phyloP scores from a whole-genome alignment of 2,329 filamentous ascomycete genomes.

The Neofusicoccum parvum region DNA sequence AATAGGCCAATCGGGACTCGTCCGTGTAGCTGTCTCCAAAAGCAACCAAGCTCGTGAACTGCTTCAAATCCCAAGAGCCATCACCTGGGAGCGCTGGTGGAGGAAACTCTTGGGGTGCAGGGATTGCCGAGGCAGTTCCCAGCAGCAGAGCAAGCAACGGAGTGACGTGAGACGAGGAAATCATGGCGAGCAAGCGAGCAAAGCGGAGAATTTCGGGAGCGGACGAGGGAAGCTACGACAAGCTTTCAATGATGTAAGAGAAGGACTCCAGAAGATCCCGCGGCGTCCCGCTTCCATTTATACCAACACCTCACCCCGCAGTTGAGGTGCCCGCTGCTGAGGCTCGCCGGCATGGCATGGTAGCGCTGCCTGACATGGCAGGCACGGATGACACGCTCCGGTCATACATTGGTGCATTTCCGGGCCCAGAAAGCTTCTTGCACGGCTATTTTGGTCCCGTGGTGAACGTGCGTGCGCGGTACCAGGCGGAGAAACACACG shows the following conservation, averaged over 20 bases:
- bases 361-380: constrained; percentile 2
- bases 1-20: constrained; percentile 67
- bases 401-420: constrained; percentile 13
- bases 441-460: not conserved
- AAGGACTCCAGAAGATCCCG: not conserved
- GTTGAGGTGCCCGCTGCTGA: not conserved
- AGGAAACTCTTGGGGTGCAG: not conserved
- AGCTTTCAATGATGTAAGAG: constrained; percentile 1
- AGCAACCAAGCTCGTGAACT: constrained; percentile 65
- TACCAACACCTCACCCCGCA: constrained; percentile 7
- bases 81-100: not conserved
- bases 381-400: constrained; percentile 17
- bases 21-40: constrained; percentile 81
- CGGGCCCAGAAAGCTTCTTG: not conserved
- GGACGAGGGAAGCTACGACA: not conserved
- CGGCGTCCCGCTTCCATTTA: constrained; percentile 5
- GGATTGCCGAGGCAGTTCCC: not conserved
- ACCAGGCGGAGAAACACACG: constrained; percentile 5
- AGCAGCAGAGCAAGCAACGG: constrained; percentile 2
- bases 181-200: constrained; percentile 10
- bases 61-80: constrained; percentile 42
- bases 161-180: not conserved
- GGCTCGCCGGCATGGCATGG: not conserved
- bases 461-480: not conserved
- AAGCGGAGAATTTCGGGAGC: not conserved